Evolutionary conservation across 805 yeast species (phyloP).

Genomic region (Kluyveromyces aestuarii): DNA sequence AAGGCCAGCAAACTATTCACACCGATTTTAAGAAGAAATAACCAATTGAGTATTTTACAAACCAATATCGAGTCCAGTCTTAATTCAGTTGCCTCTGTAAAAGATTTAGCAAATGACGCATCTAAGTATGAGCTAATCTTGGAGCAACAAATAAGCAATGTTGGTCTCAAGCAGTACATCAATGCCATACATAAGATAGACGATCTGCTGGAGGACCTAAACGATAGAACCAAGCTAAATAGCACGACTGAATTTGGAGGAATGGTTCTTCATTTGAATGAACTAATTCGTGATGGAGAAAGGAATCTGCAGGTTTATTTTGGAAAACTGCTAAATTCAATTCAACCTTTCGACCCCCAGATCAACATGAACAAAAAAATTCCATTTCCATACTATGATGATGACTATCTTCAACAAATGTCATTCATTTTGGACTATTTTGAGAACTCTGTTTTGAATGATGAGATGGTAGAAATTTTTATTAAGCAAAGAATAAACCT

Average conservation of each 20-base stretch:
- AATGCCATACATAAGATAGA: conserved; percentile 37
- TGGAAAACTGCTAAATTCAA: conserved; percentile 34
- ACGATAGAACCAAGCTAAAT: conserved; percentile 17
- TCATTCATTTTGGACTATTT: conserved; percentile 40
- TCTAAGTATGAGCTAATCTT: conserved; percentile 32
- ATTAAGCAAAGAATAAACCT: conserved; percentile 35
- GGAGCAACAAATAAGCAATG: conserved; percentile 25
- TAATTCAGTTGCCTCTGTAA: conserved; percentile 36
- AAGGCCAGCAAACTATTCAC: conserved; percentile 40
- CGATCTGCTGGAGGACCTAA: conserved; percentile 37
- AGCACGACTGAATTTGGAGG: conserved; percentile 48
- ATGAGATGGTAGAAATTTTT: conserved; percentile 29
- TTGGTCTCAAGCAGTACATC: conserved; percentile 29
- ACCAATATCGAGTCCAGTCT: conserved; percentile 49
- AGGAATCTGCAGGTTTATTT: conserved; percentile 43
- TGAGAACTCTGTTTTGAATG: conserved; percentile 24
- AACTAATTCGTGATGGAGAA: conserved; percentile 49
- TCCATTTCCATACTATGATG: conserved; percentile 34
- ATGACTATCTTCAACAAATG: conserved; percentile 30
- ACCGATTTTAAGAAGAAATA: conserved; percentile 62
- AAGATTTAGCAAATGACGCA: conserved; percentile 42
- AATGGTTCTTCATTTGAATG: conserved; percentile 49
- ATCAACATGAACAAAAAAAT: conserved; percentile 31
- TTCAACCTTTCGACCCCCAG: conserved; percentile 38
- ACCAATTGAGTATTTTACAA: conserved; percentile 44